phyloP scores from a whole-genome alignment of 257 asterid species.

The Henckelia pumila region DNA sequence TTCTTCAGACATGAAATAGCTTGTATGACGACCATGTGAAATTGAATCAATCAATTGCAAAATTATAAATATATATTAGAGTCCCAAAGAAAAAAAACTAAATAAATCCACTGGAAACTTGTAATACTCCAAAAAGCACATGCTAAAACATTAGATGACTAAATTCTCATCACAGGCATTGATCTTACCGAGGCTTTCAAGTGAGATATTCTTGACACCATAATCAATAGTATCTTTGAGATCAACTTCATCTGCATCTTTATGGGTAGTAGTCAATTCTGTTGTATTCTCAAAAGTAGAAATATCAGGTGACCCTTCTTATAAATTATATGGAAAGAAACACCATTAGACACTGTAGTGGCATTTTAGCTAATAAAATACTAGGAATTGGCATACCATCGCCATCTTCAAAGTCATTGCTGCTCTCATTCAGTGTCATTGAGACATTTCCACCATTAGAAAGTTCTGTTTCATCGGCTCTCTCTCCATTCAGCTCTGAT shows the following conservation, averaged over 20 bases:
- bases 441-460: constrained; percentile 11
- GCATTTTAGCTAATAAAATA: not conserved
- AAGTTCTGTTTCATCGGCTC: constrained; percentile 20
- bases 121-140: too few relatives aligned
- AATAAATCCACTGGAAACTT: too few relatives aligned
- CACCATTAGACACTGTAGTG: too few relatives aligned
- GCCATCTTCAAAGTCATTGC: constrained; percentile 20
- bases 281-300: constrained; percentile 8
- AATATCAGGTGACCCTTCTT: constrained; percentile 10
- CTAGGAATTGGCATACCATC: constrained; percentile 22
- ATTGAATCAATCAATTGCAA: not conserved
- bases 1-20: not conserved
- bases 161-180: too few relatives aligned
- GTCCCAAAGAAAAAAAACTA: too few relatives aligned
- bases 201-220: constrained; percentile 2
- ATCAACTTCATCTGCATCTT: not conserved
- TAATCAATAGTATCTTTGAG: constrained; percentile 15
- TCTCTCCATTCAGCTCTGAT: constrained; percentile 7
- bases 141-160: too few relatives aligned
- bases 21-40: not conserved
- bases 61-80: constrained; percentile 1
- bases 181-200: not conserved
- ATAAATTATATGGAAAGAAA: not conserved
- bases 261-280: constrained; percentile 9
- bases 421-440: constrained; percentile 10